Evolutionary conservation across 148 eudicot genomes (phyloP).

Genomic region (Limonium bicolor): DNA sequence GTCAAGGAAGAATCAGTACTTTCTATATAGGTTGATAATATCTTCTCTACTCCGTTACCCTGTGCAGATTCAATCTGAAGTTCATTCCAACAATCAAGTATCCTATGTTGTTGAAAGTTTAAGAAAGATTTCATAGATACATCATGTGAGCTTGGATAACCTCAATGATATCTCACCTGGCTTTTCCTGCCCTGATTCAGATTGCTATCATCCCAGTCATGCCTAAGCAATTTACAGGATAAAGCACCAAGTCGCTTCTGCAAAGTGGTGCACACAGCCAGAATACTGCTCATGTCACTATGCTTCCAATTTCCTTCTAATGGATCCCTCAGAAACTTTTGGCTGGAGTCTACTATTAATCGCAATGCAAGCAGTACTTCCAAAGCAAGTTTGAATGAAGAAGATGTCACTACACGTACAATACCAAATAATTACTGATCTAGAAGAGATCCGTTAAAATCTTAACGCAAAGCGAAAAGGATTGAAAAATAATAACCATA

Average conservation of each 20-base stretch:
- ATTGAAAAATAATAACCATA: slow-evolving; percentile 6
- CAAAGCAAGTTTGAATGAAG: slow-evolving; percentile 39
- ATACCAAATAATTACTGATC: neutral
- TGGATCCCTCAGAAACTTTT: slow-evolving; percentile 9
- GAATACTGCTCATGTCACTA: slow-evolving; percentile 4
- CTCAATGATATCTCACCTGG: slow-evolving; percentile 17
- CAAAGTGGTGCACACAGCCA: slow-evolving; percentile 22
- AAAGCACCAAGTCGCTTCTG: slow-evolving; percentile 23
- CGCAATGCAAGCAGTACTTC: slow-evolving; percentile 35
- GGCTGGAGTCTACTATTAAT: slow-evolving; percentile 20
- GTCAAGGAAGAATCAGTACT: slow-evolving; percentile 24
- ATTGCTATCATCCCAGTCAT: slow-evolving; percentile 18
- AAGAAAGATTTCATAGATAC: neutral
- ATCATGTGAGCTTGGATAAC: neutral
- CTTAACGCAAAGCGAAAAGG: neutral
- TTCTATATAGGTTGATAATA: slow-evolving; percentile 26
- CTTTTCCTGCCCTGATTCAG: slow-evolving; percentile 23
- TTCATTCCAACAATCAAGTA: neutral
- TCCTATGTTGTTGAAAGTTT: neutral
- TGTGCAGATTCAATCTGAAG: slow-evolving; percentile 9
- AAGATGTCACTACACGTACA: slow-evolving; percentile 24
- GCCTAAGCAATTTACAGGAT: slow-evolving; percentile 33
- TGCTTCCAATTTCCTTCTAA: slow-evolving; percentile 18
- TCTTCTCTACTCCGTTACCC: slow-evolving; percentile 36
- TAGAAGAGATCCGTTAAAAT: neutral